phyloP scores from a whole-genome alignment of 805 yeast genomes.

The Saccharomycopsis capsularis region DNA sequence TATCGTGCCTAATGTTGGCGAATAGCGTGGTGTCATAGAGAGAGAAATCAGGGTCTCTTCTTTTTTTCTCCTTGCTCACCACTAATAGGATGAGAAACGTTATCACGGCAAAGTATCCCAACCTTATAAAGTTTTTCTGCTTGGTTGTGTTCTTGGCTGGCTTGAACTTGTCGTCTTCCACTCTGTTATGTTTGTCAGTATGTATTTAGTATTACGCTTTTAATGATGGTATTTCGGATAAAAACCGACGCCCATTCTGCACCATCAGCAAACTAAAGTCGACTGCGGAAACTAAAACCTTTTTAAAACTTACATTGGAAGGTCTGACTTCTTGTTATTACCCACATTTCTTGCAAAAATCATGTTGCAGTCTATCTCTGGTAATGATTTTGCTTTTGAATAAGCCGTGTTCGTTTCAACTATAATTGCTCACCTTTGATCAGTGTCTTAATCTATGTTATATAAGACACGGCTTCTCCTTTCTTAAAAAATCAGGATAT shows the following conservation, averaged over 20 bases:
- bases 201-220: no score
- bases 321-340: slow-evolving; percentile 7
- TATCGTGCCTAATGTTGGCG: slow-evolving; percentile 6
- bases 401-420: no score
- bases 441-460: no score
- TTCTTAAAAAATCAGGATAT: no score
- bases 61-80: slow-evolving; percentile 1
- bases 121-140: not conserved
- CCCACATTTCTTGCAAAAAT: not conserved
- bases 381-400: no score
- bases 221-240: not conserved
- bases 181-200: not conserved
- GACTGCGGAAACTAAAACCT: not conserved
- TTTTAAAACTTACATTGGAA: slow-evolving; percentile 6
- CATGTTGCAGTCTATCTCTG: no score
- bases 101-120: not conserved
- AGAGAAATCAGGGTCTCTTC: not conserved
- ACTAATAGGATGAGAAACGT: not conserved
- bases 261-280: not conserved
- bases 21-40: slow-evolving; percentile 6
- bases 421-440: no score
- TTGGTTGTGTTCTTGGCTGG: not conserved
- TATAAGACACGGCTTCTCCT: no score
- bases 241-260: not conserved
- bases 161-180: slow-evolving; percentile 1